Base-by-base conservation (phyloP, 1,284 basidiomycete genomes). In the Ustilago tritici region DNA sequence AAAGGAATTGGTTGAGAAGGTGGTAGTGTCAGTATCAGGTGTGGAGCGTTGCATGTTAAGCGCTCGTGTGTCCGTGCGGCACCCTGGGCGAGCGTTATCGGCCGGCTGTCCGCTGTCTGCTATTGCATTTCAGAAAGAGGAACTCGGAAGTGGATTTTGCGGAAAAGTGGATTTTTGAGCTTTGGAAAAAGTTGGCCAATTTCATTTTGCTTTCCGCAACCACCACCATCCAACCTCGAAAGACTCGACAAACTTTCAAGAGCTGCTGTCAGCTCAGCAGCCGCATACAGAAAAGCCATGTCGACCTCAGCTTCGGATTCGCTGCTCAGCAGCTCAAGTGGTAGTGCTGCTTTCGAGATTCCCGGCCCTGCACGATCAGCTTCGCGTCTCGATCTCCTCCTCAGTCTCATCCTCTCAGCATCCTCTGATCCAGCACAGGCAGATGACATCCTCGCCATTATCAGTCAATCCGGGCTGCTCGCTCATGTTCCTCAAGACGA, bases 381-480 rank as follows among this genome's bases (percentile, higher is more conserved):
- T 14, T 35, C 56, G 6, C 54, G 69, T 46, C 65, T 78, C 61
- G 72, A 78, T 5, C 54, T 71, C 11, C 72, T 78, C 5, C 69
- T 78, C 41, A 66, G 61, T 40, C 57, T 68, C 43, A 36, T 68
- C 55, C n/a, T 67, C 32, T 56, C 65, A 9, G 53, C 68, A 15
- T 46, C 66, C 19, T 54, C 56, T 5, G 63, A 67, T 34, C 31
- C 64, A 34, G 15, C 46, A 2, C 62, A 75, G 23, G 36, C 43
- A 38, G 65, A 78, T 12, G 50, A 62, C 14, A 38, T 66, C 10
- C 56, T 76, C 40, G 31, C 60, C 35, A 32, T 71, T 50, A 62
- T 78, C 61, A 66, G 62, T 12, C 65, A 74, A 40, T 75, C 71
- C 15, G 61, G 65, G 5, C 65, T 78, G 1, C 62, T 78, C 0